phyloP scores from a whole-genome alignment of 2,329 filamentous ascomycete species.

The Neofusicoccum sp. region DNA sequence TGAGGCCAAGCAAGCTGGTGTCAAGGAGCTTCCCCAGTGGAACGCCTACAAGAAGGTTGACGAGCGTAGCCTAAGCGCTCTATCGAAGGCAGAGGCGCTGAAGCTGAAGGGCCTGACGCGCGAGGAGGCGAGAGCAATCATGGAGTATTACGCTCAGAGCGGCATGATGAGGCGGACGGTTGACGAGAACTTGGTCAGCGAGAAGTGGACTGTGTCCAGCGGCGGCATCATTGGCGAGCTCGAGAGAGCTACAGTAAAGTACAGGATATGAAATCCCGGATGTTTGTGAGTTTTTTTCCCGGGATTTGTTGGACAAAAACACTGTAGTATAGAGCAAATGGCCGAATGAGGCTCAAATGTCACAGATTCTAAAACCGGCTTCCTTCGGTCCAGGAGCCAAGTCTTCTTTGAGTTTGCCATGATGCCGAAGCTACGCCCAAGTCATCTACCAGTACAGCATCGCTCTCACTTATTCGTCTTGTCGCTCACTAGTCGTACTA shows the following conservation, averaged over 20 bases:
- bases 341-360: too few species aligned
- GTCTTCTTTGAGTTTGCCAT: too few species aligned
- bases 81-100: conserved; percentile 51
- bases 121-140: conserved; percentile 73
- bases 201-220: conserved; percentile 83
- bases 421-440: too few species aligned
- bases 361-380: too few species aligned
- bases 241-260: conserved; percentile 65
- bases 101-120: conserved; percentile 70
- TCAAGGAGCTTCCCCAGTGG: conserved; percentile 42
- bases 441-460: too few species aligned
- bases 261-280: conserved; percentile 34
- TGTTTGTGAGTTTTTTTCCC: too few species aligned
- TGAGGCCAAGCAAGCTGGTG: conserved; percentile 41
- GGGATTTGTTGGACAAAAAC: too few species aligned
- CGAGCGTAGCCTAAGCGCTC: conserved; percentile 51
- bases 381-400: too few species aligned
- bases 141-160: conserved; percentile 93
- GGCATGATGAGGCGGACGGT: conserved; percentile 74
- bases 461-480: too few species aligned
- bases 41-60: conserved; percentile 59
- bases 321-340: too few species aligned
- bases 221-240: conserved; percentile 84
- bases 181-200: conserved; percentile 70
- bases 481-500: too few species aligned